These are phyloP conservation scores for Podosphaera xanthii DNA, from an alignment of 2,329 filamentous ascomycete genomes.

Conservation along the genomic window DNA sequence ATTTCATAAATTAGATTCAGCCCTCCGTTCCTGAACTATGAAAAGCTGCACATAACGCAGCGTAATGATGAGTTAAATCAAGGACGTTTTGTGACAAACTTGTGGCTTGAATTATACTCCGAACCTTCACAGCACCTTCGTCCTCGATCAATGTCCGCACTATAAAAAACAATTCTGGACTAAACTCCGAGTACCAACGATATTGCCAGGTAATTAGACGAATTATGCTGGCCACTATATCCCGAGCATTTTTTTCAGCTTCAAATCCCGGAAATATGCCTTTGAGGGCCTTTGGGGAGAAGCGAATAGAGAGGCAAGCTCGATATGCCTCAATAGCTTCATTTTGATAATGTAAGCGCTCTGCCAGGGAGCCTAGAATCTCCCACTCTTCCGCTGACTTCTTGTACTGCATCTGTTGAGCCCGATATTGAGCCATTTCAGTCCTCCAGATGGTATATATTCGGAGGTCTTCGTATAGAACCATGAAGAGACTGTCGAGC, in stretches of 20 bases:
- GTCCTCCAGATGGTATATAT: constrained; percentile 99
- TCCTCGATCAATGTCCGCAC: constrained; percentile 90
- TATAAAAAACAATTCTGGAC: constrained; percentile 66
- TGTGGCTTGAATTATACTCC: constrained; percentile 91
- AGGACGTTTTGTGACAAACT: constrained; percentile 81
- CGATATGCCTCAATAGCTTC: constrained; percentile 88
- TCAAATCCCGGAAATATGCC: constrained; percentile 68
- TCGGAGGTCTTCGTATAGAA: constrained; percentile 87
- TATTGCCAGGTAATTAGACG: constrained; percentile 94
- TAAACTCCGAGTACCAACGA: constrained; percentile 98
- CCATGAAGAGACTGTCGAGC: constrained; percentile 98
- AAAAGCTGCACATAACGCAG: constrained; percentile 81
- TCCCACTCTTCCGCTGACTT: constrained; percentile 97
- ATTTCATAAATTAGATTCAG: constrained; percentile 2
- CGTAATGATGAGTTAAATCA: constrained; percentile 90
- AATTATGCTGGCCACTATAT: constrained; percentile 68
- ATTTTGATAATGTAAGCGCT: constrained; percentile 74
- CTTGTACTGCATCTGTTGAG: constrained; percentile 85
- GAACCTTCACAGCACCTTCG: constrained; percentile 88
- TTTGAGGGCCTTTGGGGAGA: constrained; percentile 77
- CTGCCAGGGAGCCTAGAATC: constrained; percentile 78
- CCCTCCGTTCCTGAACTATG: constrained; percentile 50
- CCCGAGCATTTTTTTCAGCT: constrained; percentile 52
- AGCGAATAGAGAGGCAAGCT: constrained; percentile 64
- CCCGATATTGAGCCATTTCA: constrained; percentile 85